Evolutionary conservation across 2,329 filamentous ascomycete species (phyloP).

Genomic region (Ceratocystis variospora): DNA sequence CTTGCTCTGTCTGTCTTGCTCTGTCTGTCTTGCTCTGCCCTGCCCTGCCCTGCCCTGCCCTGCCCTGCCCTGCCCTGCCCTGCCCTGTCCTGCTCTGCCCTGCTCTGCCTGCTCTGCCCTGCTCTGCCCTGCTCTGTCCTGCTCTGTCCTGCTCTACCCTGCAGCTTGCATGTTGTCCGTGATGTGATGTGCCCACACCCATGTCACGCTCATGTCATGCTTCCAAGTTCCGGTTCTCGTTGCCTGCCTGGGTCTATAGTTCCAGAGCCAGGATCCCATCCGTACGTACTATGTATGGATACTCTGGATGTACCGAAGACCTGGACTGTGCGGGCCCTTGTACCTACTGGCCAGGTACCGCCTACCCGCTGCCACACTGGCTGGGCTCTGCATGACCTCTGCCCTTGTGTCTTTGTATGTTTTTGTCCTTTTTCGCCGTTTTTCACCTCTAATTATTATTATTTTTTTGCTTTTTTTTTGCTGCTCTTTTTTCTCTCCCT

Average conservation of each 20-base stretch:
- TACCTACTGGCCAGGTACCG: not conserved
- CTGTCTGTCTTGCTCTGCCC: not conserved
- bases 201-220: not conserved
- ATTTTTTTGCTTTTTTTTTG: no score
- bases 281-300: constrained; percentile 3
- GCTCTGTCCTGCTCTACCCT: not conserved
- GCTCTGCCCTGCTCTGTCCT: not conserved
- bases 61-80: not conserved
- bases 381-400: not conserved
- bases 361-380: not conserved
- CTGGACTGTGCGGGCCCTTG: constrained; percentile 8
- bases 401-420: not conserved
- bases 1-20: not conserved
- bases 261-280: not conserved
- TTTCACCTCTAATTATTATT: no score
- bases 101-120: not conserved
- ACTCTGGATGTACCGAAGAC: constrained; percentile 6
- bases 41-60: not conserved
- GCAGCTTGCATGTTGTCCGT: not conserved
- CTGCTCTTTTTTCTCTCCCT: no score
- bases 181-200: not conserved
- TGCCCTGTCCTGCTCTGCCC: not conserved
- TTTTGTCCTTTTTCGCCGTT: no score
- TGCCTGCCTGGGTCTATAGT: no score
- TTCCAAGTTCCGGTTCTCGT: not conserved